Percentiles rank a stretch among this genome's conserved stretches.
These are phyloP conservation scores for Metschnikowia gruessii DNA, from an alignment of 805 yeast species.

Conservation along the genomic window DNA sequence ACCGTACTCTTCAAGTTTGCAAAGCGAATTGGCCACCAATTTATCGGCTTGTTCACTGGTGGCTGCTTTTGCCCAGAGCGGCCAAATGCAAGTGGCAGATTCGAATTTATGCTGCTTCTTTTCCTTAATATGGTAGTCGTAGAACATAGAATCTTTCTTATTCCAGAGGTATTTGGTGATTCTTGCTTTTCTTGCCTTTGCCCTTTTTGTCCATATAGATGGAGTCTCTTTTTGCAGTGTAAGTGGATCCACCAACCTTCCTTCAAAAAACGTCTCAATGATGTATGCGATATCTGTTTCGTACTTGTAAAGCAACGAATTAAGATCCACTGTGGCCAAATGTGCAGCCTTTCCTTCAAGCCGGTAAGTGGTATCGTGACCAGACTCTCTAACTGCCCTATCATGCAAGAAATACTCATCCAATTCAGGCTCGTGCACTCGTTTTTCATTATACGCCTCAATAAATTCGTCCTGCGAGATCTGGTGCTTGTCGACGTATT, in stretches of 20 bases:
- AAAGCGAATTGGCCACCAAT: constrained; percentile 56
- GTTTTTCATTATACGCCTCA: constrained; percentile 60
- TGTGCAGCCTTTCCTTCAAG: constrained; percentile 87
- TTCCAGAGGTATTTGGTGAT: constrained; percentile 81
- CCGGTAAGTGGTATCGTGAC: constrained; percentile 92
- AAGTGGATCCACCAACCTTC: constrained; percentile 32
- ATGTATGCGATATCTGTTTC: constrained; percentile 77
- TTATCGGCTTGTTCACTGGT: constrained; percentile 61
- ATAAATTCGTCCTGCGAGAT: constrained; percentile 59
- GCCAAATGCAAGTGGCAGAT: constrained; percentile 89
- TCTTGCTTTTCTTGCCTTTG: constrained; percentile 49
- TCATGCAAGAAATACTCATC: constrained; percentile 90
- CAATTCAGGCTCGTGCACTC: constrained; percentile 69
- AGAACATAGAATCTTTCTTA: constrained; percentile 70
- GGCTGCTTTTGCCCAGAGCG: constrained; percentile 80
- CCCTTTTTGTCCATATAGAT: constrained; percentile 59
- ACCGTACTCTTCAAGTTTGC: constrained; percentile 78
- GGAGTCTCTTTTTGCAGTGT: constrained; percentile 41
- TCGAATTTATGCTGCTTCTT: constrained; percentile 62
- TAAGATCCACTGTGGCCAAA: constrained; percentile 87
- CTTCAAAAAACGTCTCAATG: constrained; percentile 55
- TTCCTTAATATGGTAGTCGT: constrained; percentile 72
- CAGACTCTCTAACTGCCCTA: constrained; percentile 92
- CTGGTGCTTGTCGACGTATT: constrained; percentile 63
- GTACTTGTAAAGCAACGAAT: constrained; percentile 82